These are phyloP conservation scores for Lodderomyces theae DNA, from an alignment of 1,139 yeast genomes.

Conservation along the genomic window DNA sequence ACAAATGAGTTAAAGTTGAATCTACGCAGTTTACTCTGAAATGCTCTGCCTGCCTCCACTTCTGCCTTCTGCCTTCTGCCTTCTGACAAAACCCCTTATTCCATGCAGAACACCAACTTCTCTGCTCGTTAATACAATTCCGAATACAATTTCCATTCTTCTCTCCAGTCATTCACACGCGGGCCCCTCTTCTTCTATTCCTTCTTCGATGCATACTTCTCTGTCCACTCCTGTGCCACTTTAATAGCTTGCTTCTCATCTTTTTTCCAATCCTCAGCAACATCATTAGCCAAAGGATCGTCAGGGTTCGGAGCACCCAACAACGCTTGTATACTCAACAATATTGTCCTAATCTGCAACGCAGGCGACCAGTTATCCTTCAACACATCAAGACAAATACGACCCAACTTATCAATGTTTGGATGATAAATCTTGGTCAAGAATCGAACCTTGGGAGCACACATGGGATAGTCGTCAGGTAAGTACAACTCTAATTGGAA, in stretches of 20 bases:
- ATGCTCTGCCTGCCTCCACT: too few relatives aligned
- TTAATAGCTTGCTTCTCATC: constrained; percentile 76
- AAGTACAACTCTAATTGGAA: constrained; percentile 74
- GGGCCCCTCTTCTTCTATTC: constrained; percentile 5
- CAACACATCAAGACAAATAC: constrained; percentile 92
- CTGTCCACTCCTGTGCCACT: constrained; percentile 89
- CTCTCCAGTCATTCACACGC: too few relatives aligned
- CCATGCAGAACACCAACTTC: too few relatives aligned
- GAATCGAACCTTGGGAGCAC: constrained; percentile 91
- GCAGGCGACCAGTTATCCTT: constrained; percentile 98
- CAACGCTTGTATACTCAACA: constrained; percentile 88
- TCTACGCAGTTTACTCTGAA: too few relatives aligned
- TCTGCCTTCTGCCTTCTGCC: too few relatives aligned
- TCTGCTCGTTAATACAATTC: too few relatives aligned
- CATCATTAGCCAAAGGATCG: constrained; percentile 97
- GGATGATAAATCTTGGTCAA: constrained; percentile 95
- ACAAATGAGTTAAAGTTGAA: too few relatives aligned
- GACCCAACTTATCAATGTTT: constrained; percentile 89
- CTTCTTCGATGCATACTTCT: constrained; percentile 48
- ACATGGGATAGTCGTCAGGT: constrained; percentile 91
- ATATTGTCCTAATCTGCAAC: constrained; percentile 88
- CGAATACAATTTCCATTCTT: too few relatives aligned
- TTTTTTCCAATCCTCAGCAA: constrained; percentile 93
- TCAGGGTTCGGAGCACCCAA: constrained; percentile 97
- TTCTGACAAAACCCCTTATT: too few relatives aligned